Conservation (phyloP, 768 basidiomycete genomes). For the Amanita pallidorosea region DNA sequence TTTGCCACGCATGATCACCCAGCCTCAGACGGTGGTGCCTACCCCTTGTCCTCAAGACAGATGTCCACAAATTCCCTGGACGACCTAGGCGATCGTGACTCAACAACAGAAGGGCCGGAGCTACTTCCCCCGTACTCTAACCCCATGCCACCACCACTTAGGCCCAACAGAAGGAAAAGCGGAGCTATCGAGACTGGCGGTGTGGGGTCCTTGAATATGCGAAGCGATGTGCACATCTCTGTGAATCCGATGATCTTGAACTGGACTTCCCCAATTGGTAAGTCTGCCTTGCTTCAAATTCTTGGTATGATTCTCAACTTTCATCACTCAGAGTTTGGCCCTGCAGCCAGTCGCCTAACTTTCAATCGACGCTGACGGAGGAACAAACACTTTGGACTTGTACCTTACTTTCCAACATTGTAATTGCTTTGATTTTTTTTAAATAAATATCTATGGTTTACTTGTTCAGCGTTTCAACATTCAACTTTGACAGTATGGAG, state of each 20-base stretch:
- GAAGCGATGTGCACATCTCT: conserved; percentile 8
- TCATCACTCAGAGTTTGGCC: background rate
- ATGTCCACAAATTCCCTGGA: conserved; percentile 14
- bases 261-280: conserved; percentile 66
- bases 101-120: conserved; percentile 9
- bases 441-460: background rate
- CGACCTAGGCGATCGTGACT: background rate
- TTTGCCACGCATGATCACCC: background rate
- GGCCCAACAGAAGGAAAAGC: conserved; percentile 33
- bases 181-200: conserved; percentile 26
- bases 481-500: background rate
- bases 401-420: background rate
- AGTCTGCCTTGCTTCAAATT: conserved; percentile 9
- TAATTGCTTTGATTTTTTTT: background rate
- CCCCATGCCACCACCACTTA: conserved; percentile 23
- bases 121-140: conserved; percentile 7
- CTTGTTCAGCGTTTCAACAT: background rate
- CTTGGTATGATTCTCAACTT: background rate
- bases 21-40: conserved; percentile 12
- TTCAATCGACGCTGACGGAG: background rate
- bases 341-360: background rate
- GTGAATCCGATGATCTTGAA: conserved; percentile 47
- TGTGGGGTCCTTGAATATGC: conserved; percentile 19
- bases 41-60: conserved; percentile 25
- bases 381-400: background rate